phyloP scores from a whole-genome alignment of 2,329 filamentous ascomycete genomes.

The Cladosporium colombiae region DNA sequence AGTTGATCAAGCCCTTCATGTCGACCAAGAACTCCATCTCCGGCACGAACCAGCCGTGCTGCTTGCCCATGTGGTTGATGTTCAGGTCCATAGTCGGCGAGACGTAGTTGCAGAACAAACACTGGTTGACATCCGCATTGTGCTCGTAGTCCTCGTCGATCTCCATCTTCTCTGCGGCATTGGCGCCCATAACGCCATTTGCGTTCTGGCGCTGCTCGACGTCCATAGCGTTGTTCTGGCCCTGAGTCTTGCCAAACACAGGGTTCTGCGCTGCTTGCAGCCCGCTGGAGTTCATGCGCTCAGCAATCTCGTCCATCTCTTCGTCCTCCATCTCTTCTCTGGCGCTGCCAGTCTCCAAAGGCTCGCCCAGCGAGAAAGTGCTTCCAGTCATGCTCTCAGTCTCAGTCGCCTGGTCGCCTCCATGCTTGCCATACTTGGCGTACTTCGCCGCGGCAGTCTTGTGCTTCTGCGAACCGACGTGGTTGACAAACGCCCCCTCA shows the following conservation, averaged over 20 bases:
- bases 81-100: constrained; percentile 77
- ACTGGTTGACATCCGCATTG: constrained; percentile 53
- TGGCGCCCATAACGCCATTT: constrained; percentile 20
- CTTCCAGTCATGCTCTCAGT: constrained; percentile 77
- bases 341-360: constrained; percentile 57
- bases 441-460: constrained; percentile 63
- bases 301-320: constrained; percentile 75
- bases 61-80: constrained; percentile 83
- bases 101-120: constrained; percentile 89
- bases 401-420: constrained; percentile 57
- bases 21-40: constrained; percentile 83
- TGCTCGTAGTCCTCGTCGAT: constrained; percentile 37
- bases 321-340: constrained; percentile 62
- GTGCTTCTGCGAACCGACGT: constrained; percentile 88
- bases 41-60: constrained; percentile 94
- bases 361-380: constrained; percentile 86
- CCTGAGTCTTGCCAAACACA: constrained; percentile 25
- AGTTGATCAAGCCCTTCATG: constrained; percentile 74
- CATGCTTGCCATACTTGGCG: constrained; percentile 43
- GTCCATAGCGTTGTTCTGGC: constrained; percentile 21
- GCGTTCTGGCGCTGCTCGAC: constrained; percentile 24
- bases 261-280: constrained; percentile 41
- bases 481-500: constrained; percentile 93
- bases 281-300: constrained; percentile 70
- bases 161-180: constrained; percentile 46